Evolutionary conservation across 768 basidiomycete species (phyloP).

Genomic region (Phlegmacium glaucopus): DNA sequence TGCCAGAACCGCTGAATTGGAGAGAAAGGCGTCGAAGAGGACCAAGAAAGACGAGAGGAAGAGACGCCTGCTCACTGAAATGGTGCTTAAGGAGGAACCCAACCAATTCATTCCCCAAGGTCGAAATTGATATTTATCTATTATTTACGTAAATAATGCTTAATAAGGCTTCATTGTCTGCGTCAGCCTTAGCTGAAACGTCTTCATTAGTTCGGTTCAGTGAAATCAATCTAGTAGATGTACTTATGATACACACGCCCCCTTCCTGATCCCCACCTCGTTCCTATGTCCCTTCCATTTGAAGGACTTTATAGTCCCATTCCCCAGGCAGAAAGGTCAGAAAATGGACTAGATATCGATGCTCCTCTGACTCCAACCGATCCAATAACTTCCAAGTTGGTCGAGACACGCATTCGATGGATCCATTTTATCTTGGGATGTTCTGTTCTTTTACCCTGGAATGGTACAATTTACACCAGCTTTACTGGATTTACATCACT

Average conservation of each 20-base stretch:
- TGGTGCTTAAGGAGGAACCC: slow-evolving; percentile 48
- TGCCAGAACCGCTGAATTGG: slow-evolving; percentile 45
- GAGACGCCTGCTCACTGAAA: slow-evolving; percentile 51
- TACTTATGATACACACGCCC: too few relatives aligned
- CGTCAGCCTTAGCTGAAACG: too few relatives aligned
- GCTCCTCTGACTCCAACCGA: slow-evolving; percentile 19
- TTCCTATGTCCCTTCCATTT: slow-evolving; percentile 24
- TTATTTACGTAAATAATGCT: neutral
- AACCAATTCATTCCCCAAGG: slow-evolving; percentile 57
- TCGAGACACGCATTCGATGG: slow-evolving; percentile 51
- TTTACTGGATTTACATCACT: neutral
- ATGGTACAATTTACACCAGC: slow-evolving; percentile 50
- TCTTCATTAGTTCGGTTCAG: too few relatives aligned
- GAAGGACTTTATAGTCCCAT: slow-evolving; percentile 42
- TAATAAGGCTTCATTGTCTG: too few relatives aligned
- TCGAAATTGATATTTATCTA: slow-evolving; percentile 3
- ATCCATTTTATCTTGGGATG: slow-evolving; percentile 74
- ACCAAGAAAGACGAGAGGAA: slow-evolving; percentile 50
- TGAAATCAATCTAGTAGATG: too few relatives aligned
- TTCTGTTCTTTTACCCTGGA: slow-evolving; percentile 84
- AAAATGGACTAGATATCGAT: slow-evolving; percentile 30
- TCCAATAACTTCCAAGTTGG: slow-evolving; percentile 22
- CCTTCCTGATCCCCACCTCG: neutral
- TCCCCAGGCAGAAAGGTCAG: slow-evolving; percentile 33
- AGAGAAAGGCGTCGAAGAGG: slow-evolving; percentile 53